A percentile compares a stretch with the other conserved stretches of the same genome.
Conservation (phyloP, 495 filamentous ascomycete species). For the Platismatia glauca region DNA sequence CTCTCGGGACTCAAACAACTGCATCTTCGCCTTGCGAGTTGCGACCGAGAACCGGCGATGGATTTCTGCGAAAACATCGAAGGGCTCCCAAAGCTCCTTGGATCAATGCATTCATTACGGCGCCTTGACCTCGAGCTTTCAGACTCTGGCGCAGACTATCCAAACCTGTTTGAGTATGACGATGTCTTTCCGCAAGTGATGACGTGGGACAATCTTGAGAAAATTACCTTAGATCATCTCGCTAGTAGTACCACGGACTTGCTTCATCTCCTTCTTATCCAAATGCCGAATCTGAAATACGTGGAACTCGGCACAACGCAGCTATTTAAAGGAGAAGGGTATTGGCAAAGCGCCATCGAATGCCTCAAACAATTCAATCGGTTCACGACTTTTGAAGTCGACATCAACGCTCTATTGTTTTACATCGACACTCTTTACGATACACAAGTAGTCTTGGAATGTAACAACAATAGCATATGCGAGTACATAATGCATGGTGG, state of each 20-base stretch:
- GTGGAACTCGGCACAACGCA: background rate
- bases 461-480: background rate
- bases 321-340: background rate
- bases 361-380: background rate
- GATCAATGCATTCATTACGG: background rate
- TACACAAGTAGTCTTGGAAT: too few relatives aligned
- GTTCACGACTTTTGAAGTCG: background rate
- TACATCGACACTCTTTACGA: too few relatives aligned
- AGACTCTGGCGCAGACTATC: background rate
- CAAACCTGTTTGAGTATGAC: background rate
- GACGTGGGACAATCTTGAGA: background rate
- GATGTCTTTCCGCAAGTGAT: background rate
- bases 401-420: background rate
- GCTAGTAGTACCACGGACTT: background rate
- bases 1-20: background rate
- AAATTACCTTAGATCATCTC: background rate
- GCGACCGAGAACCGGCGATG: background rate
- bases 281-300: background rate
- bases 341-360: background rate
- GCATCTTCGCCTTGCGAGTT: background rate
- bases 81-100: background rate
- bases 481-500: background rate
- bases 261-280: background rate
- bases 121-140: background rate
- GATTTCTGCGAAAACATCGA: background rate